Conservation (phyloP, 208 protist species). For the Leishmania turanica region DNA sequence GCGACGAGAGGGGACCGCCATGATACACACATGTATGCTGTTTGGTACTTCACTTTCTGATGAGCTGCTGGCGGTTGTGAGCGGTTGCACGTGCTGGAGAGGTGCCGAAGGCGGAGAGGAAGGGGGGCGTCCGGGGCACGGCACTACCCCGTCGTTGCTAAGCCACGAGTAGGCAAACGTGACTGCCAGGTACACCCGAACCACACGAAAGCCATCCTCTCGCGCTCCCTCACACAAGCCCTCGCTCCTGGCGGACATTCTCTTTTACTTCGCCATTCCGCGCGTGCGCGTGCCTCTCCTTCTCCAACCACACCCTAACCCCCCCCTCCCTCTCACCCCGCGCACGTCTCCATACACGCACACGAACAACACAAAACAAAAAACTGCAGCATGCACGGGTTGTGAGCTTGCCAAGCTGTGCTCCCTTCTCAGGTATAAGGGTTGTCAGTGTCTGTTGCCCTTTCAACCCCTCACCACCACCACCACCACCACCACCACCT, state of each 20-base stretch:
- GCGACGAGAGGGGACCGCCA: too few species aligned
- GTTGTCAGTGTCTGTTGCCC: background rate
- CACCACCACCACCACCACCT: background rate
- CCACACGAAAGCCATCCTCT: background rate
- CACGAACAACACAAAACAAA: background rate
- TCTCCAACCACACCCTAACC: background rate
- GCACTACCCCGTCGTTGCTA: background rate
- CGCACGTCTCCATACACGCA: background rate
- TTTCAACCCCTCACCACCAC: too few species aligned
- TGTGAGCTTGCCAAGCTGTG: background rate
- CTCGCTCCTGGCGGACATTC: background rate
- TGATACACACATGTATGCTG: too few species aligned
- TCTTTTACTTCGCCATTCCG: background rate
- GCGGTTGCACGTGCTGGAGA: background rate
- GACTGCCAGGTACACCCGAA: background rate
- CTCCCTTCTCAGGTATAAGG: background rate
- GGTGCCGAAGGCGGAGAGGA: background rate
- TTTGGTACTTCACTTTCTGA: background rate
- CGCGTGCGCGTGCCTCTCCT: background rate
- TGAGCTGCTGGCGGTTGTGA: background rate
- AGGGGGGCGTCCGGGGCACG: background rate
- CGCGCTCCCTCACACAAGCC: background rate
- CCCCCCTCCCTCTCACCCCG: background rate
- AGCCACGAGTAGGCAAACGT: background rate
- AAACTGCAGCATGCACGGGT: background rate